Percentiles rank a stretch among this genome's conserved stretches.
phyloP scores from a whole-genome alignment of 345 rosid genomes.

The Eucalyptus polyanthemos region DNA sequence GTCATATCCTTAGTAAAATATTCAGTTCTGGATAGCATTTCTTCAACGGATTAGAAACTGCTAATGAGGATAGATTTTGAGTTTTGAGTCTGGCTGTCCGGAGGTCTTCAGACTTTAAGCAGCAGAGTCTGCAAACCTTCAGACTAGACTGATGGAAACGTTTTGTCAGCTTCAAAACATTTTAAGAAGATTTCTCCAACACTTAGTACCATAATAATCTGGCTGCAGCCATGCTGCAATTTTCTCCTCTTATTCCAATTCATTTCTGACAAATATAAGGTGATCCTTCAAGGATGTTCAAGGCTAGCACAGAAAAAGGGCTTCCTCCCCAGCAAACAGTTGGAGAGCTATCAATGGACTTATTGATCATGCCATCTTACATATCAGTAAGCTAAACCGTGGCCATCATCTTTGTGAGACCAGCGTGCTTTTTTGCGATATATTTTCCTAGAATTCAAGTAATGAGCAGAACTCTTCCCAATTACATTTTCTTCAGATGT shows the following conservation, averaged over 20 bases:
- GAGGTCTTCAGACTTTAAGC: too few relatives aligned
- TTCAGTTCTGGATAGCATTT: too few relatives aligned
- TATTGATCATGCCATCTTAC: constrained; percentile 25
- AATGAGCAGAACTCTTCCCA: not conserved
- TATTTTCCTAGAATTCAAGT: not conserved
- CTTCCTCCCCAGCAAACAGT: constrained; percentile 31
- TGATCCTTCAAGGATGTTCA: constrained; percentile 25
- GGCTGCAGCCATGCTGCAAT: not conserved
- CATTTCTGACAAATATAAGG: constrained; percentile 10
- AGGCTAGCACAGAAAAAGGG: constrained; percentile 34
- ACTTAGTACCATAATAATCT: not conserved
- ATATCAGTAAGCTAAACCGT: constrained; percentile 12
- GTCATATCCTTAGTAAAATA: too few relatives aligned
- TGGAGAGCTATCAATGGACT: constrained; percentile 26
- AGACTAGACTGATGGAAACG: too few relatives aligned
- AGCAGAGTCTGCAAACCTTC: too few relatives aligned
- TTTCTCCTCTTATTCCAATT: not conserved
- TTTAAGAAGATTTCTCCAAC: not conserved
- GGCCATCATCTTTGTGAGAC: not conserved
- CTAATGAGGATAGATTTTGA: too few relatives aligned
- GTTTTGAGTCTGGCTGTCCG: too few relatives aligned
- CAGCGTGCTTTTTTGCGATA: not conserved
- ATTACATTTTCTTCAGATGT: not conserved
- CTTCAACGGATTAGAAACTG: too few relatives aligned
- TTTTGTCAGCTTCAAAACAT: too few relatives aligned